phyloP scores from a whole-genome alignment of 176 grass and related monocot species.

The Poa pratensis region DNA sequence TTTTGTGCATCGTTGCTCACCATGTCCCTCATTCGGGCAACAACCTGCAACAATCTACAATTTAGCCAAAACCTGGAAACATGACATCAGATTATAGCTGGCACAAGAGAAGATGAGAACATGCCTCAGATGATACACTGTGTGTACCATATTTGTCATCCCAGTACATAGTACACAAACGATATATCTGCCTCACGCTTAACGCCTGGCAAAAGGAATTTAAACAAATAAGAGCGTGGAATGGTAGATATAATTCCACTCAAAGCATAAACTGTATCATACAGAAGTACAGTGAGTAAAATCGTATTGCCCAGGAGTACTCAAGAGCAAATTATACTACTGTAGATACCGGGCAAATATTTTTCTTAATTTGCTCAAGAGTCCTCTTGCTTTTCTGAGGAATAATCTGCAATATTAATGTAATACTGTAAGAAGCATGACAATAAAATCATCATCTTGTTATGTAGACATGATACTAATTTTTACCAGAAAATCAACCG shows the following conservation, averaged over 20 bases:
- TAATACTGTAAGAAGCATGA: constrained; percentile 18
- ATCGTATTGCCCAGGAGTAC: constrained; percentile 3
- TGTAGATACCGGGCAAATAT: constrained; percentile 69
- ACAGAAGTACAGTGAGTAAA: constrained; percentile 6
- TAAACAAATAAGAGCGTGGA: constrained; percentile 24
- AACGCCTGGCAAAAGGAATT: constrained; percentile 53
- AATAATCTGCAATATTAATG: constrained; percentile 62
- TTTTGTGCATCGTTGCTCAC: constrained; percentile 76
- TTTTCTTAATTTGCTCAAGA: constrained; percentile 77
- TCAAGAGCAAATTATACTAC: too few relatives aligned
- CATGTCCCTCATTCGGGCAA: constrained; percentile 85
- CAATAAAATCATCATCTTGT: constrained; percentile 1
- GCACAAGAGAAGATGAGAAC: constrained; percentile 24
- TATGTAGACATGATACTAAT: constrained; percentile 16
- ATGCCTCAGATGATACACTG: constrained; percentile 77
- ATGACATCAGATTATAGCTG: constrained; percentile 16
- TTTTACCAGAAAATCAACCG: constrained; percentile 86
- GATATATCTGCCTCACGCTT: constrained; percentile 90
- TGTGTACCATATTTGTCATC: constrained; percentile 86
- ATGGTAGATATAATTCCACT: constrained; percentile 25
- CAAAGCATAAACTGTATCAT: constrained; percentile 15
- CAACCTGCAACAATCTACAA: constrained; percentile 48
- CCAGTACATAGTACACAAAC: constrained; percentile 95
- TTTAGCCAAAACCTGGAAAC: constrained; percentile 3
- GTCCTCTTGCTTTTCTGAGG: constrained; percentile 89